Conservation (phyloP, 768 basidiomycete genomes). For the Lactifluus hygrophoroides region DNA sequence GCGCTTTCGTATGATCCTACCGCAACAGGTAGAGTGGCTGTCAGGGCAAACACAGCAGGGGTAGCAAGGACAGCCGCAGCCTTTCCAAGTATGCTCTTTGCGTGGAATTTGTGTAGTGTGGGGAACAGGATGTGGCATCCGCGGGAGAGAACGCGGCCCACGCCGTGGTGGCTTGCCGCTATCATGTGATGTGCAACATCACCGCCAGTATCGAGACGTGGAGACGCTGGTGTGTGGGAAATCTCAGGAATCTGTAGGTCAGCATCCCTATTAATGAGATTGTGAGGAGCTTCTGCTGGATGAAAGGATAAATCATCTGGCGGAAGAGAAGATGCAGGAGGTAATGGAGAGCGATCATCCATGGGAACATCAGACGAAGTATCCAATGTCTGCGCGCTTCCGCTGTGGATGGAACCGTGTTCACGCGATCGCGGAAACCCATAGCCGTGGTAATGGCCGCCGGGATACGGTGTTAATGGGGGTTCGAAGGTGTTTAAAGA, state of each 20-base stretch:
- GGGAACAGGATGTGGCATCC: constrained; percentile 72
- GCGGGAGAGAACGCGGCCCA: constrained; percentile 30
- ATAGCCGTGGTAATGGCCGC: constrained; percentile 59
- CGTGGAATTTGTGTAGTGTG: constrained; percentile 62
- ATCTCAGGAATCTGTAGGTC: constrained; percentile 38
- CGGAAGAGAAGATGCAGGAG: constrained; percentile 26
- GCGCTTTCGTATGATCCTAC: constrained; percentile 44
- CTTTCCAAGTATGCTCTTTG: constrained; percentile 63
- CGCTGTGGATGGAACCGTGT: constrained; percentile 25
- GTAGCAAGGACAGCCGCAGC: constrained; percentile 73
- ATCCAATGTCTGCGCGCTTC: constrained; percentile 42
- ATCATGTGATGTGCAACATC: constrained; percentile 39
- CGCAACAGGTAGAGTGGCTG: constrained; percentile 87
- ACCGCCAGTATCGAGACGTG: constrained; percentile 37
- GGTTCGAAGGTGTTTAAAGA: constrained; percentile 60
- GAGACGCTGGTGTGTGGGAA: constrained; percentile 43
- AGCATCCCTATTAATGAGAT: constrained; percentile 18
- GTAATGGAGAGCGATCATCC: constrained; percentile 38
- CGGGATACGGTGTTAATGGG: constrained; percentile 60
- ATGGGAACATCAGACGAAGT: constrained; percentile 42
- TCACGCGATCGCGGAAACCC: constrained; percentile 27
- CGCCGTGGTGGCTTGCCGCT: constrained; percentile 35
- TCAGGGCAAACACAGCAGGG: constrained; percentile 79
- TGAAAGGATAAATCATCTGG: neutral
- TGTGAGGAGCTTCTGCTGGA: constrained; percentile 13